These are phyloP conservation scores for Malus hybrid DNA, from an alignment of 331 rosid genomes.

Conservation along the genomic window DNA sequence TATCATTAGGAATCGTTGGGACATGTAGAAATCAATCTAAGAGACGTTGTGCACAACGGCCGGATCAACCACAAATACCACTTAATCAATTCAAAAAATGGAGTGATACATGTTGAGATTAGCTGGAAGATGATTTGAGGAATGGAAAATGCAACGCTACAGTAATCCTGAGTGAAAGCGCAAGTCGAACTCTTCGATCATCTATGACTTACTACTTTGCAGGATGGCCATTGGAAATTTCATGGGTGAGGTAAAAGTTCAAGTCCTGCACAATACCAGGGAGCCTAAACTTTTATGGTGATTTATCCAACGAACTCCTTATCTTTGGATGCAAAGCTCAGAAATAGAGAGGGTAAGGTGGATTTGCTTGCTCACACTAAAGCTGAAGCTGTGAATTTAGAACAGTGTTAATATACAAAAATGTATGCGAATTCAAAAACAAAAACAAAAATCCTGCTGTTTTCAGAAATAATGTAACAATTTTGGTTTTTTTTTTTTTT, in stretches of 20 bases:
- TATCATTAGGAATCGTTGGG: constrained; percentile 60
- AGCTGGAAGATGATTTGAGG: constrained; percentile 47
- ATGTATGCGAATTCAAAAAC: not conserved
- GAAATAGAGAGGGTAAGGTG: not conserved
- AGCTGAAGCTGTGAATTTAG: not conserved
- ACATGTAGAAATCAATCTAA: constrained; percentile 64
- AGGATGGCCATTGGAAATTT: not conserved
- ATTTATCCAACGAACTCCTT: not conserved
- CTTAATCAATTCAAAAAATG: constrained; percentile 74
- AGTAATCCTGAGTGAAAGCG: not conserved
- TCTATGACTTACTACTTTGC: too few relatives aligned
- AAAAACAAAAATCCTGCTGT: not conserved
- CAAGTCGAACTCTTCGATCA: too few relatives aligned
- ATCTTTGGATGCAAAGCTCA: not conserved
- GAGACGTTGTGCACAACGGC: constrained; percentile 75
- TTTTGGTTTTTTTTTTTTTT: not conserved
- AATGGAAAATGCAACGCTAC: not conserved
- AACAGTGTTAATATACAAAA: not conserved
- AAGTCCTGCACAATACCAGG: not conserved
- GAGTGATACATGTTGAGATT: constrained; percentile 63
- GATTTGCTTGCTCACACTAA: not conserved
- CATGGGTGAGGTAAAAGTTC: not conserved
- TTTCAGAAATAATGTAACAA: not conserved
- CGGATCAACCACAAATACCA: constrained; percentile 70
- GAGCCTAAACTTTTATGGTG: not conserved